Conservation (phyloP, 139 green algal genomes). For the Chlamydomonas incerta region DNA sequence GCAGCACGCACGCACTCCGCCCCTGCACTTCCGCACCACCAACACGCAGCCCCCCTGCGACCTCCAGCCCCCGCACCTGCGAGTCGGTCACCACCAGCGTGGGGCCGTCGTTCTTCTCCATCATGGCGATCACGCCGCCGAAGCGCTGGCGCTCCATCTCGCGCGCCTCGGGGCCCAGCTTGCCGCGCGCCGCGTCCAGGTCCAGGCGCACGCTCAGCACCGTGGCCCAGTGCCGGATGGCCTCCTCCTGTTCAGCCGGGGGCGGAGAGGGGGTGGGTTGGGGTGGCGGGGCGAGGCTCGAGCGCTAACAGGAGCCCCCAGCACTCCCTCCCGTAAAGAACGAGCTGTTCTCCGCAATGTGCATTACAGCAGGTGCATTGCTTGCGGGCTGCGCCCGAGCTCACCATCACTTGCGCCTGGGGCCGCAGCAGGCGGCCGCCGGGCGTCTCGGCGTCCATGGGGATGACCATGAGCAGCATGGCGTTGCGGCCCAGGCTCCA, state of each 20-base stretch:
- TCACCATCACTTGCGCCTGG: constrained; percentile 59
- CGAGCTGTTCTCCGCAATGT: too few relatives aligned
- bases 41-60: too few relatives aligned
- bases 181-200: constrained; percentile 61
- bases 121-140: constrained; percentile 49
- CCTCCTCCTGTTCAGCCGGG: constrained; percentile 75
- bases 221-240: constrained; percentile 66
- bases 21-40: background rate
- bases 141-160: constrained; percentile 66
- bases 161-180: constrained; percentile 37
- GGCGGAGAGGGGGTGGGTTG: constrained; percentile 37
- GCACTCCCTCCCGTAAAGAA: too few relatives aligned
- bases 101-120: constrained; percentile 60
- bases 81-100: constrained; percentile 73
- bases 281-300: too few relatives aligned
- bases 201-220: constrained; percentile 72
- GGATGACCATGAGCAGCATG: constrained; percentile 74
- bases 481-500: constrained; percentile 47
- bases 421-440: constrained; percentile 72
- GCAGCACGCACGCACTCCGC: background rate
- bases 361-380: too few relatives aligned
- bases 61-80: constrained; percentile 18
- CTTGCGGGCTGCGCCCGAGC: too few relatives aligned
- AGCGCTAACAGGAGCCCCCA: too few relatives aligned
- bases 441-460: constrained; percentile 80